phyloP scores from a whole-genome alignment of 1,284 basidiomycete genomes.

The Sphagnurus paluster region DNA sequence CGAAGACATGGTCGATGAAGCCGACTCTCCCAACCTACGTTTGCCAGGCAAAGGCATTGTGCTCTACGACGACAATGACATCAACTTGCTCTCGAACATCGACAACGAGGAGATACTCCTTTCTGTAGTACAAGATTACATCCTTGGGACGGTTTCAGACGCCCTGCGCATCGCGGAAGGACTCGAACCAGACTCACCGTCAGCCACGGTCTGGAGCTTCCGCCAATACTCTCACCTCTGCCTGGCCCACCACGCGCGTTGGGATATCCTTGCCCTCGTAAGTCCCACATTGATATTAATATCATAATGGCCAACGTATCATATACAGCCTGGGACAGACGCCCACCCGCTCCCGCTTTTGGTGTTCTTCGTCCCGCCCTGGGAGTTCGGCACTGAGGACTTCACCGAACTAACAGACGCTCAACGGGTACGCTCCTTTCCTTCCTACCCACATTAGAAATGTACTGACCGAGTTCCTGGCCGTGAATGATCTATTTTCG shows the following conservation, averaged over 20 bases:
- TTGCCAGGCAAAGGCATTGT: slow-evolving; percentile 16
- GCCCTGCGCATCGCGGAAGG: slow-evolving; percentile 18
- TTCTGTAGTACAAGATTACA: slow-evolving; percentile 18
- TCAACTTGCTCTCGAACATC: slow-evolving; percentile 17
- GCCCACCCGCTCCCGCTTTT: slow-evolving; percentile 16
- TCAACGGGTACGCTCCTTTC: slow-evolving; percentile 13
- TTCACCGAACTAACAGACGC: slow-evolving; percentile 10
- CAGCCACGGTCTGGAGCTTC: slow-evolving; percentile 17
- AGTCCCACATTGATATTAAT: not conserved
- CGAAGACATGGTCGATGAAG: slow-evolving; percentile 4
- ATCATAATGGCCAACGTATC: not conserved
- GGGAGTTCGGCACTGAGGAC: slow-evolving; percentile 21
- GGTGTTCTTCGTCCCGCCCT: slow-evolving; percentile 24
- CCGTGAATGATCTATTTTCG: not conserved
- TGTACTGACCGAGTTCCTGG: not conserved
- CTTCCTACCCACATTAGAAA: too few relatives aligned
- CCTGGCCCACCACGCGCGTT: slow-evolving; percentile 22
- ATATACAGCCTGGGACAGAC: slow-evolving; percentile 11
- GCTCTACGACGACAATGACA: slow-evolving; percentile 16
- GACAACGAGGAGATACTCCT: slow-evolving; percentile 22
- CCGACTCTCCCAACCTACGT: slow-evolving; percentile 14
- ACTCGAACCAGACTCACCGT: slow-evolving; percentile 7
- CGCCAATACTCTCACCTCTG: slow-evolving; percentile 18
- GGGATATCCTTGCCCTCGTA: slow-evolving; percentile 27
- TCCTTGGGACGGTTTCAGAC: slow-evolving; percentile 22